phyloP scores from a whole-genome alignment of 345 rosid genomes.

The Rubroshorea leprosula region DNA sequence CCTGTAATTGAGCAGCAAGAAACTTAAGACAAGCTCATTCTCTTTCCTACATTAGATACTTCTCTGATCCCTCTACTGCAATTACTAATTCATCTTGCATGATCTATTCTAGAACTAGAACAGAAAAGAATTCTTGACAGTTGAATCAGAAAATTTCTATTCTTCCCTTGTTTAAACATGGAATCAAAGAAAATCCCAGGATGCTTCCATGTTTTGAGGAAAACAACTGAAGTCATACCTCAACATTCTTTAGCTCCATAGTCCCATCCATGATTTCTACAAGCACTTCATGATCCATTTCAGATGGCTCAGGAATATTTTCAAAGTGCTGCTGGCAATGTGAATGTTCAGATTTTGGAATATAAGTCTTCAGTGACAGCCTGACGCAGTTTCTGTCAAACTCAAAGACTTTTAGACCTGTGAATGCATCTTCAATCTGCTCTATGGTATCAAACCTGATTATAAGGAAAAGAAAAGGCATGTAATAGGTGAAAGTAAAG shows the following conservation, averaged over 20 bases:
- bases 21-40: too few species aligned
- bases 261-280: constrained; percentile 47
- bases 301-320: constrained; percentile 44
- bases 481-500: background rate
- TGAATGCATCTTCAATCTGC: constrained; percentile 63
- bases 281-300: constrained; percentile 60
- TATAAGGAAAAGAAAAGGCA: background rate
- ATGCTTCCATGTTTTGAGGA: background rate
- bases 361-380: constrained; percentile 50
- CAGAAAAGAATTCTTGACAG: too few species aligned
- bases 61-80: too few species aligned
- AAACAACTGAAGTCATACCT: constrained; percentile 17
- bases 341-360: constrained; percentile 52
- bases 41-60: too few species aligned
- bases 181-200: too few species aligned
- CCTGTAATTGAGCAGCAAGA: too few species aligned
- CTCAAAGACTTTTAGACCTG: constrained; percentile 65
- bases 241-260: constrained; percentile 56
- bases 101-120: too few species aligned
- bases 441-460: constrained; percentile 32
- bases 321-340: constrained; percentile 39
- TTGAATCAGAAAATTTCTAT: too few species aligned
- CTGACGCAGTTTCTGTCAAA: constrained; percentile 54
- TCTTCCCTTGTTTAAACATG: background rate
- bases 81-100: too few species aligned